Evolutionary conservation across 495 filamentous ascomycete genomes (phyloP).

Genomic region (Aspergillus heteromorphus): DNA sequence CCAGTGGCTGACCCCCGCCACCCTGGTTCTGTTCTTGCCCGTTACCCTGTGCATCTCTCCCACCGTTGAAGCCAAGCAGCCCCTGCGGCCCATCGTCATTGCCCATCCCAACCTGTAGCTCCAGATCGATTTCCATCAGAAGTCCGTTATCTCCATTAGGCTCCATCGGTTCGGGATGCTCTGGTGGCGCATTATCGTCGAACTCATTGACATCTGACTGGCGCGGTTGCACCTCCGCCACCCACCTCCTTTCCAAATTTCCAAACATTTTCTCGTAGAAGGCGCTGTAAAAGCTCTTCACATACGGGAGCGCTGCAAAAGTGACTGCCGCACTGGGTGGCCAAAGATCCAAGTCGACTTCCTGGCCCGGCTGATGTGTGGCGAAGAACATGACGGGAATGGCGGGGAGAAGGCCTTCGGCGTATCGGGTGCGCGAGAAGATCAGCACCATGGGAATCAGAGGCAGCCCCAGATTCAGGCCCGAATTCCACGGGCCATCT

Average conservation of each 20-base stretch:
- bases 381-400: constrained; percentile 60
- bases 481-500: constrained; percentile 37
- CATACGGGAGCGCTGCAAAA: constrained; percentile 59
- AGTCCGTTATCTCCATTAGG: constrained; percentile 38
- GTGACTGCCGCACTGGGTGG: constrained; percentile 71
- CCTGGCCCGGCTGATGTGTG: constrained; percentile 38
- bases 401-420: constrained; percentile 55
- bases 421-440: constrained; percentile 52
- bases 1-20: constrained; percentile 20
- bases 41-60: constrained; percentile 21
- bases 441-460: constrained; percentile 58
- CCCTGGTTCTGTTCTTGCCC: constrained; percentile 25
- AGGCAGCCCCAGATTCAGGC: constrained; percentile 50
- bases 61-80: constrained; percentile 13
- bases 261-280: constrained; percentile 61
- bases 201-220: constrained; percentile 41
- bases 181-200: constrained; percentile 39
- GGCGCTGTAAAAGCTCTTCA: constrained; percentile 62
- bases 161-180: constrained; percentile 38
- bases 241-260: constrained; percentile 58
- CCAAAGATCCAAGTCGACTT: constrained; percentile 53
- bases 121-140: constrained; percentile 43
- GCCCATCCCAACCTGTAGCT: constrained; percentile 38
- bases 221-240: constrained; percentile 60
- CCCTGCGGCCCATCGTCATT: constrained; percentile 25